Conservation (phyloP, 1,284 basidiomycete genomes). For the Ustilago xerochloae region DNA sequence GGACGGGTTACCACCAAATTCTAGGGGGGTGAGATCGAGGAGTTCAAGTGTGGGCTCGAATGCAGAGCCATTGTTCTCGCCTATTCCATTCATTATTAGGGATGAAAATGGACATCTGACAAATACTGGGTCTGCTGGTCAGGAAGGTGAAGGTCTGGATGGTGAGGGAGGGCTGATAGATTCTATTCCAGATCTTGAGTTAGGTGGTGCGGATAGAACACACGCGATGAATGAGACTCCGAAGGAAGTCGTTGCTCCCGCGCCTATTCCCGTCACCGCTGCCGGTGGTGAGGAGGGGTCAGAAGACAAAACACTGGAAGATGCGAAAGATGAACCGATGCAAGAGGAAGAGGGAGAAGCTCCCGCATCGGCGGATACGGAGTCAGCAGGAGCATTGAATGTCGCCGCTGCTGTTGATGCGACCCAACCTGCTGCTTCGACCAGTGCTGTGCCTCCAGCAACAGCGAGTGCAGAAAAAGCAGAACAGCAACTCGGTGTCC, state of each 20-base stretch:
- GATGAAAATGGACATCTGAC: conserved; percentile 16
- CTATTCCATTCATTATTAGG: conserved; percentile 33
- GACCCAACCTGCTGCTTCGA: background rate
- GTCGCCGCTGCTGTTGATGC: conserved; percentile 11
- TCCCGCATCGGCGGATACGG: background rate
- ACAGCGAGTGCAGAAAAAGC: background rate
- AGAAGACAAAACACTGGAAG: background rate
- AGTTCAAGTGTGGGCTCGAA: conserved; percentile 7
- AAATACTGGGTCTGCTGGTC: background rate
- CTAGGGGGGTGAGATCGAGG: conserved; percentile 1
- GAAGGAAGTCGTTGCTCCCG: conserved; percentile 19
- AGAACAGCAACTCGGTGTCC: conserved; percentile 25
- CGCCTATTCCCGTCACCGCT: background rate
- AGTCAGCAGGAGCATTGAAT: background rate
- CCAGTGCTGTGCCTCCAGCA: background rate
- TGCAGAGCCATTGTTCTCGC: conserved; percentile 43
- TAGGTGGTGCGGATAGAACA: conserved; percentile 36
- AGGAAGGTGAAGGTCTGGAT: background rate
- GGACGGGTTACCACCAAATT: conserved; percentile 16
- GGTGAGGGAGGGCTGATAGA: background rate
- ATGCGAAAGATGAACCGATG: background rate
- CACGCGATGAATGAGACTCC: background rate
- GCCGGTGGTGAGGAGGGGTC: background rate
- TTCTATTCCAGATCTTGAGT: conserved; percentile 29
- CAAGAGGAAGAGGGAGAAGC: background rate